Conservation (phyloP, 257 asterid species). For the Solanum medicagineum region DNA sequence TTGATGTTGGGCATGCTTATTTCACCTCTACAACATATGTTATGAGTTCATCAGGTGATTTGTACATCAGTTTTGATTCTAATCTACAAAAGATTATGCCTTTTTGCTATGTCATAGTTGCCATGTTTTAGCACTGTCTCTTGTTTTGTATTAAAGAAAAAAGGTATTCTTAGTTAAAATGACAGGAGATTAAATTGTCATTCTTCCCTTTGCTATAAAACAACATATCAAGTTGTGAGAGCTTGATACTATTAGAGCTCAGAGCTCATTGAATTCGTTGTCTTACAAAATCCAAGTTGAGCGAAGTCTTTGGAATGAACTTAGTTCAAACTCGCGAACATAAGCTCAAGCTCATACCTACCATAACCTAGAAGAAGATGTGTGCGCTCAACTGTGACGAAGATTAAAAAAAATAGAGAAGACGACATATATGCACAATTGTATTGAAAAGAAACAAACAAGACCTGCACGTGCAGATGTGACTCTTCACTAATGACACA, state of each 20-base stretch:
- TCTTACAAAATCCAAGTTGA: background rate
- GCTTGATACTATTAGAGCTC: no score
- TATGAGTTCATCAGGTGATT: background rate
- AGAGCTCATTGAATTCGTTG: no score
- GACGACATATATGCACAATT: no score
- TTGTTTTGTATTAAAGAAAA: background rate
- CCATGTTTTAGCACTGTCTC: background rate
- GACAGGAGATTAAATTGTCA: no score
- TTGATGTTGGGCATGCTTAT: background rate
- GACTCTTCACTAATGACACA: no score
- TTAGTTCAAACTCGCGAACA: background rate
- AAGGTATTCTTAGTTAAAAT: no score
- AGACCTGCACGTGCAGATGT: no score
- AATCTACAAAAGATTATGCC: background rate
- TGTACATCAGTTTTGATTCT: background rate
- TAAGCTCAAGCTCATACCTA: background rate
- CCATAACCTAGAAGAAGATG: no score
- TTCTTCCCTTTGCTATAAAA: background rate
- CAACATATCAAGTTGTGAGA: background rate
- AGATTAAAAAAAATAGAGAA: no score
- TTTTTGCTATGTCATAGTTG: background rate
- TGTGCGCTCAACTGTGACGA: no score
- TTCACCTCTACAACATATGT: background rate
- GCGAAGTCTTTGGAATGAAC: background rate
- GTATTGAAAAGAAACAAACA: no score